phyloP scores from a whole-genome alignment of 75 land plant genomes.

The Selaginella tamariscina region DNA sequence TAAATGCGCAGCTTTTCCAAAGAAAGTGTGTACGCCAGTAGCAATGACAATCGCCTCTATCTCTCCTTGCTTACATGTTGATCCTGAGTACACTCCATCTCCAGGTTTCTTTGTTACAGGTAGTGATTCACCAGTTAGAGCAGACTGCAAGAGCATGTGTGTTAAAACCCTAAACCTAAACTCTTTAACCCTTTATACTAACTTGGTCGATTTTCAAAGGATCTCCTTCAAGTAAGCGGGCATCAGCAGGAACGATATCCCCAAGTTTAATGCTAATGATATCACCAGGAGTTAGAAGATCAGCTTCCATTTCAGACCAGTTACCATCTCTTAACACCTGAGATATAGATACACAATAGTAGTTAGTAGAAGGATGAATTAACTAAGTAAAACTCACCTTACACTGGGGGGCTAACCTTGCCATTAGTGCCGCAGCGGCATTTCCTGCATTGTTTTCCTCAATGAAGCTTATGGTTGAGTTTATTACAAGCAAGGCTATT shows the following conservation, averaged over 20 bases:
- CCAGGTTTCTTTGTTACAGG: conserved; percentile 92
- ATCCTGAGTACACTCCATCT: conserved; percentile 78
- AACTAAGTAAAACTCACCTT: conserved; percentile 26
- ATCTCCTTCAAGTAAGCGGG: conserved; percentile 55
- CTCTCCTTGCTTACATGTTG: conserved; percentile 89
- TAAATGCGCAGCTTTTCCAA: conserved; percentile 94
- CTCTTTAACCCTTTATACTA: too few relatives aligned
- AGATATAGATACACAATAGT: too few relatives aligned
- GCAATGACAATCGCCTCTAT: conserved; percentile 90
- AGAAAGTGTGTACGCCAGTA: conserved; percentile 90
- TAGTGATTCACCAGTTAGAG: conserved; percentile 84
- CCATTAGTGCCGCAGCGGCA: conserved; percentile 80
- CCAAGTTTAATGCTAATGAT: conserved; percentile 66
- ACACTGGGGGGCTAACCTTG: conserved; percentile 63
- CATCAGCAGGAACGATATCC: conserved; percentile 57
- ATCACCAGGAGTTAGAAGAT: conserved; percentile 35
- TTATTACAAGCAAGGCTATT: conserved; percentile 41
- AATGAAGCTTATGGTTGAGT: conserved; percentile 68
- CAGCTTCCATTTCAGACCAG: conserved; percentile 42
- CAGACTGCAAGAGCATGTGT: too few relatives aligned
- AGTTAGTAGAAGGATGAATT: too few relatives aligned
- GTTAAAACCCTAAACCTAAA: too few relatives aligned
- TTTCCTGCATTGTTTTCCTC: conserved; percentile 86
- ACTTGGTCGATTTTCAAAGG: conserved; percentile 65
- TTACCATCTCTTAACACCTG: conserved; percentile 9